Evolutionary conservation across 208 protist species (phyloP).

Genomic region (Leishmania lainsoni): DNA sequence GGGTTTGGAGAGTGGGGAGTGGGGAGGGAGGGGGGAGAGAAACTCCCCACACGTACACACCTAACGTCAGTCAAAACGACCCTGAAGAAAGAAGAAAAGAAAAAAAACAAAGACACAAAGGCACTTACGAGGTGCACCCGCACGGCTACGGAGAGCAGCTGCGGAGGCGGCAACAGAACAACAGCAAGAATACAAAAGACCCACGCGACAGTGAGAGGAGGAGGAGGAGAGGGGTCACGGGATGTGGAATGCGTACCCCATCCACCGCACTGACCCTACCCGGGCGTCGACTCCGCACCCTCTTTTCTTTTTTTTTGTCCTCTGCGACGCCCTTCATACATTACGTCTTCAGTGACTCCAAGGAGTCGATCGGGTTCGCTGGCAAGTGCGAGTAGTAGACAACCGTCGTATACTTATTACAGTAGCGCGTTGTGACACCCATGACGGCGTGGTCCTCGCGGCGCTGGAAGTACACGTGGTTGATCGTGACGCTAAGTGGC

Average conservation of each 20-base stretch:
- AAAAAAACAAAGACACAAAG: not conserved
- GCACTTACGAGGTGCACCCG: not conserved
- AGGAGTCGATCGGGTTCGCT: conserved; percentile 23
- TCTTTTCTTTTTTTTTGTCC: no score
- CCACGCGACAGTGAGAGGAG: not conserved
- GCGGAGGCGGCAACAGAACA: not conserved
- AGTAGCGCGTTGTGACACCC: conserved; percentile 87
- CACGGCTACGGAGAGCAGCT: conserved; percentile 2
- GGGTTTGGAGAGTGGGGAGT: not conserved
- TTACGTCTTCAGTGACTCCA: conserved; percentile 23
- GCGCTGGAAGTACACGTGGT: conserved; percentile 93
- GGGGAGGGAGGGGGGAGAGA: not conserved
- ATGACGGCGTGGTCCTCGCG: conserved; percentile 87
- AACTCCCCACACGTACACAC: not conserved
- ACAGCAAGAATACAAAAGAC: not conserved
- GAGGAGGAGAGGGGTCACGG: not conserved
- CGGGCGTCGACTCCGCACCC: not conserved
- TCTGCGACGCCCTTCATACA: not conserved
- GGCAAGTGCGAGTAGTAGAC: conserved; percentile 85
- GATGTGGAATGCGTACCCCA: not conserved
- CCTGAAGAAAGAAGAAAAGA: not conserved
- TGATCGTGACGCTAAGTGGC: conserved; percentile 90
- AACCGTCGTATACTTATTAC: conserved; percentile 91
- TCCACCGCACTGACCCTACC: not conserved
- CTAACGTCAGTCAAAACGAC: not conserved